Percentiles rank a stretch among this genome's conserved stretches.
phyloP scores from a whole-genome alignment of 2,329 filamentous ascomycete genomes.

The Sordariomycetes sp. region DNA sequence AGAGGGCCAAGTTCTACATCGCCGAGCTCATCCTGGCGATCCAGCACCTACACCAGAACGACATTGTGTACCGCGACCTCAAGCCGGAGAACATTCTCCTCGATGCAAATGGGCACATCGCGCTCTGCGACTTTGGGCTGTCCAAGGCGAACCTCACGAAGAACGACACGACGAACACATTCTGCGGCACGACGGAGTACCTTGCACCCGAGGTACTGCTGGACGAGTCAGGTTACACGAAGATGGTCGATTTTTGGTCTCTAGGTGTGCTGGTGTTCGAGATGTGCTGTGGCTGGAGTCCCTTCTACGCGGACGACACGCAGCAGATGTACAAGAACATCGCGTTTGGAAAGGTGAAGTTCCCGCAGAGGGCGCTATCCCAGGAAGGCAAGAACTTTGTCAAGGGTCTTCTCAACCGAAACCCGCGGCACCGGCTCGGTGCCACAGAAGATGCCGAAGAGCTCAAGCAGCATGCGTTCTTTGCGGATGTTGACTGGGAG shows the following conservation, averaged over 20 bases:
- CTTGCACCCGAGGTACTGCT: constrained; percentile 89
- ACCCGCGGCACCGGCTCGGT: constrained; percentile 88
- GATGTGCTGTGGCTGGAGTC: constrained; percentile 99
- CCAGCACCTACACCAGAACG: constrained; percentile 89
- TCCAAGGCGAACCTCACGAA: constrained; percentile 97
- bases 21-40: constrained; percentile 92
- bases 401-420: constrained; percentile 92
- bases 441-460: constrained; percentile 88
- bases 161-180: constrained; percentile 97
- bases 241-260: constrained; percentile 99
- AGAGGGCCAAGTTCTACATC: constrained; percentile 96
- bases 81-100: constrained; percentile 97
- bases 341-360: constrained; percentile 94
- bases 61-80: constrained; percentile 94
- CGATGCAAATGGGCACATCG: constrained; percentile 95
- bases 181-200: constrained; percentile 97
- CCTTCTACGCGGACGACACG: constrained; percentile 97
- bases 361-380: constrained; percentile 87
- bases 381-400: constrained; percentile 96
- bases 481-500: constrained; percentile 87
- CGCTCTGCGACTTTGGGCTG: constrained; percentile 91
- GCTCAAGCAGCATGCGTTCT: constrained; percentile 90
- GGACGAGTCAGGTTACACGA: constrained; percentile 95
- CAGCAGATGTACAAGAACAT: constrained; percentile 99
- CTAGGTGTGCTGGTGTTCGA: constrained; percentile 95